Base-by-base conservation (phyloP, 2,329 filamentous ascomycete genomes). In the Venturiaceae sp. region DNA sequence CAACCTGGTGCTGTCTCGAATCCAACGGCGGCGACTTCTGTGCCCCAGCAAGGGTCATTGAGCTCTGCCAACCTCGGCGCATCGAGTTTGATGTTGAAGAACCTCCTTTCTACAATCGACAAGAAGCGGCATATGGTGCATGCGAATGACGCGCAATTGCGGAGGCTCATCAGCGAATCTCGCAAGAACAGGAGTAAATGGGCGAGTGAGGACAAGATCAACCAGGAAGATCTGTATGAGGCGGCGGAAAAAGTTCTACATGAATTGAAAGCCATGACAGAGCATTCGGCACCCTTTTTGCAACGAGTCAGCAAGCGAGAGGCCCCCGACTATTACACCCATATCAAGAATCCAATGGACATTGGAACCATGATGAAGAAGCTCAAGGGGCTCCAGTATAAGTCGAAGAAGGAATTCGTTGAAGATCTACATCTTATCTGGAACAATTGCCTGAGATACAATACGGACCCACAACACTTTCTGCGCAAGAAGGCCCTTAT, bases 361-460 rank as follows among this genome's bases (percentile, higher is more conserved):
- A 84, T 99, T 59, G 94, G 94, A 37, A 87, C 86, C 53, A 97
- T 99, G 91, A 96, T 95, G 62, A 99, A 99, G 77, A 99, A 97
- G 76, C 83, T 99, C 87, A 84, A 86, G 84, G 71, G 73, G 59
- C 67, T 78, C 26, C 68, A 71, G n/a, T 79, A 79, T 69, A 78
- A 77, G 66, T 78, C 75, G 33, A 99, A 99, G 75, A 83, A 88
- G 62, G 94, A 99, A 26, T 99, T 99, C 64, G 91, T 97, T 28
- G 83, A 88, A 33, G 94, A 99, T 69, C 79, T 99, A 9, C 92
- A 95, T 69, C 77, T 97, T 55, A 97, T 99, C 56, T 99, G 94
- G 94, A 84, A 91, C 59, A 99, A 99, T 68, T 99, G 94, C 70
- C 78, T 99, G 58, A 91, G 88, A 66, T 99, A 97, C 73, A 99